These are phyloP conservation scores for Ceratonia siliqua DNA, from an alignment of 306 rosid genomes.

Conservation along the genomic window DNA sequence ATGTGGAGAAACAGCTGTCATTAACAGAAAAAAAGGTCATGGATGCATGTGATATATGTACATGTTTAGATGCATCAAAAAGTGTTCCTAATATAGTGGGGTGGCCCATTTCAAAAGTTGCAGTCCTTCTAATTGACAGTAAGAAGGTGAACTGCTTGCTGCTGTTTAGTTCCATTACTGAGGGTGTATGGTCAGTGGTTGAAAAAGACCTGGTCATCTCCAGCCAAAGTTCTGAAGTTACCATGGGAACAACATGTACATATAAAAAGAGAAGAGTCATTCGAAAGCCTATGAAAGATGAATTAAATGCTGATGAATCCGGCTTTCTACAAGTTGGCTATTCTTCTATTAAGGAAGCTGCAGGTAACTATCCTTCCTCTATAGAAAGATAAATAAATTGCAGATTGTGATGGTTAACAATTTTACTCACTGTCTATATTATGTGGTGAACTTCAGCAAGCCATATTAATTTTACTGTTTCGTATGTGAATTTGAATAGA, in stretches of 20 bases:
- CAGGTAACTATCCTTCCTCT: constrained; percentile 52
- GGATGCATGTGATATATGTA: constrained; percentile 72
- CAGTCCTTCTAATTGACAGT: constrained; percentile 66
- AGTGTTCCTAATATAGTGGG: constrained; percentile 56
- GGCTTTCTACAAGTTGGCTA: constrained; percentile 60
- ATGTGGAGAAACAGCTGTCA: constrained; percentile 70
- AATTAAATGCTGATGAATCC: constrained; percentile 43
- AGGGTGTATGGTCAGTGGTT: constrained; percentile 77
- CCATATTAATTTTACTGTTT: background rate
- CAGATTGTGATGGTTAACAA: background rate
- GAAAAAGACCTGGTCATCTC: constrained; percentile 54
- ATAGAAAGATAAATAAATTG: background rate
- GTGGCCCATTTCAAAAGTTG: constrained; percentile 79
- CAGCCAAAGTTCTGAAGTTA: constrained; percentile 44
- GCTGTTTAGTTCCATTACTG: constrained; percentile 51
- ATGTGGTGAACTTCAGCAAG: background rate
- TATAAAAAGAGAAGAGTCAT: constrained; percentile 51
- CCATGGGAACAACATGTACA: constrained; percentile 27
- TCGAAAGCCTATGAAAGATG: constrained; percentile 51
- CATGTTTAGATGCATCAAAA: constrained; percentile 60
- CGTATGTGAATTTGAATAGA: no score
- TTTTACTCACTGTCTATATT: no score
- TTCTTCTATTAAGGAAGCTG: constrained; percentile 69
- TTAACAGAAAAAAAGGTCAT: constrained; percentile 63
- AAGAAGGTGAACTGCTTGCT: constrained; percentile 67